Evolutionary conservation across 495 filamentous ascomycete species (phyloP).

Genomic region (Barbatosphaeria neglecta): DNA sequence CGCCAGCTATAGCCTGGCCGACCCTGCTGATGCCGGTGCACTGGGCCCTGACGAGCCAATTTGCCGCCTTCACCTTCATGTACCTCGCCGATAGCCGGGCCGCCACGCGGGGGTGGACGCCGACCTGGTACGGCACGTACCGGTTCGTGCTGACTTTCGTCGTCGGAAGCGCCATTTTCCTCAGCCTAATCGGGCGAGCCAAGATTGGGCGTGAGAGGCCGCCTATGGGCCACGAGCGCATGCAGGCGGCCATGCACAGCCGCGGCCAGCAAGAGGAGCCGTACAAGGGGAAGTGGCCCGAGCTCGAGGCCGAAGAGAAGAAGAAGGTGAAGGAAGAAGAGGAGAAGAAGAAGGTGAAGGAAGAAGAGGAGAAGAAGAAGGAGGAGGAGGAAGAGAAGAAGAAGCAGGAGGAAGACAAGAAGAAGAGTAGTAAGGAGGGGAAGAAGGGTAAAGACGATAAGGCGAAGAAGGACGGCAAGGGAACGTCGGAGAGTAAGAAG

Average conservation of each 20-base stretch:
- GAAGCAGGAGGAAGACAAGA: conserved; percentile 7
- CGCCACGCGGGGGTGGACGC: conserved; percentile 67
- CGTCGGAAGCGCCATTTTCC: conserved; percentile 77
- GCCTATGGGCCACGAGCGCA: conserved; percentile 44
- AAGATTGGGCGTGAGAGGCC: conserved; percentile 53
- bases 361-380: conserved; percentile 16
- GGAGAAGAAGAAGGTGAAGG: conserved; percentile 21
- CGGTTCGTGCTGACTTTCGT: conserved; percentile 93
- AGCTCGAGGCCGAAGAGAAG: conserved; percentile 21
- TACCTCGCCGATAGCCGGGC: conserved; percentile 83
- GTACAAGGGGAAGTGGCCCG: conserved; percentile 25
- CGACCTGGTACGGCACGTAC: conserved; percentile 85
- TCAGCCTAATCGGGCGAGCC: conserved; percentile 75
- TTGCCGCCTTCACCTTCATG: conserved; percentile 74
- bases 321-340: conserved; percentile 18
- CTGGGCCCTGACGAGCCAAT: conserved; percentile 83
- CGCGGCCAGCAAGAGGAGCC: conserved; percentile 31
- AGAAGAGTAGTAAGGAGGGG: background rate
- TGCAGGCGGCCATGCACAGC: conserved; percentile 49
- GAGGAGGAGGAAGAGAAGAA: conserved; percentile 12
- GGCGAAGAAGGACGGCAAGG: conserved; percentile 3
- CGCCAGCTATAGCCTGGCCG: conserved; percentile 85
- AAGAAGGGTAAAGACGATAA: background rate
- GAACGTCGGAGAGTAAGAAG: conserved; percentile 5
- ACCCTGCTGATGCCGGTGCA: conserved; percentile 78